Base-by-base conservation (phyloP, 441 rosid genomes). In the Hura crepitans region DNA sequence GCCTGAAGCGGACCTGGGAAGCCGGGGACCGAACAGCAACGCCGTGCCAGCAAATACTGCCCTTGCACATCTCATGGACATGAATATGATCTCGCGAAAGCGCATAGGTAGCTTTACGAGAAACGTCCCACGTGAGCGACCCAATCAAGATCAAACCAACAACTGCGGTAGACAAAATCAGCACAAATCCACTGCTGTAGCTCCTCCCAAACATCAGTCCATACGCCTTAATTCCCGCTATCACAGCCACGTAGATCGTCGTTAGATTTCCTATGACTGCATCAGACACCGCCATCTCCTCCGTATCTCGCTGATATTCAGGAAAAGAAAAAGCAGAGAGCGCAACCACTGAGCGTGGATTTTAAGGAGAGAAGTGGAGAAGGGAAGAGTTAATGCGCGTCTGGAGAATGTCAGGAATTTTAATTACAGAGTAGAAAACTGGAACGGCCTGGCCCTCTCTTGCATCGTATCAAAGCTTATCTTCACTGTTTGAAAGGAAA, bases 31-130 rank as follows among this genome's bases (percentile, higher is more conserved):
- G 79, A 46, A 91, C 92, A 0, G 98, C 98, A 27, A 93, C 97
- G 13, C 97, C 98, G 78, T 93, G 98, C 98, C 98, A 93, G 68
- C 98, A 93, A 64, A 93, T 93, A n/a, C 98, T 97, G 42, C 98
- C 97, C 81, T 82, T 91, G 45, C 98, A 93, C 72, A 78, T 79
- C 84, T 83, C 85, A 73, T 81, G 82, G 43, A 61, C 69, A 70
- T 73, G 78, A 27, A 65, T 75, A 49, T 65, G 86, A 66, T 87
- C 96, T 27, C 87, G 74, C 6, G 93, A 76, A 47, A 85, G 73
- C 20, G 85, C 82, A 30, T 77, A 80, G 50, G 82, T 74, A 68
- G 96, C 98, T 79, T 89, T 88, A 0, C 90, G 87, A n/a, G 94
- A 87, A 18, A 89, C 86, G 80, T 93, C 98, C 97, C 96, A 93